phyloP scores from a whole-genome alignment of 768 basidiomycete species.

The Auricularia cornea region DNA sequence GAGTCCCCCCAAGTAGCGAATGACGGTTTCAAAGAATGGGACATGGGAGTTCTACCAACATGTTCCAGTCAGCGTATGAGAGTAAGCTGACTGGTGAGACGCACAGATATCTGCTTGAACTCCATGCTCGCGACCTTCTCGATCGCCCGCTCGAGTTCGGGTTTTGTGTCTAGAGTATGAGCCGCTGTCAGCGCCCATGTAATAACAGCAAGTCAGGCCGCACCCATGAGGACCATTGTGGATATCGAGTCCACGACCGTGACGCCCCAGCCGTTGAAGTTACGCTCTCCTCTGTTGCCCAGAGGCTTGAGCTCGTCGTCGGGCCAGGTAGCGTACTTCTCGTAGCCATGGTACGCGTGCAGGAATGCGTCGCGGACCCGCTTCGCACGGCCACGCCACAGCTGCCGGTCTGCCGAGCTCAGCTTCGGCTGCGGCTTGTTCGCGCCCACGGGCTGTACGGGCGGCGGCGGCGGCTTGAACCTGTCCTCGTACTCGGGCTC shows the following conservation, averaged over 20 bases:
- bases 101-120: conserved; percentile 32
- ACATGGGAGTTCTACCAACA: conserved; percentile 21
- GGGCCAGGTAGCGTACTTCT: conserved; percentile 44
- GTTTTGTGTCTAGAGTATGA: neutral
- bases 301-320: conserved; percentile 57
- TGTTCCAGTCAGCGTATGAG: neutral
- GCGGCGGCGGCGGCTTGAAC: too few relatives aligned
- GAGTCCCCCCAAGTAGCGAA: conserved; percentile 83
- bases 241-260: conserved; percentile 78
- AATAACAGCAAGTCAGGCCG: conserved; percentile 19
- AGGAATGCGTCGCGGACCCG: conserved; percentile 54
- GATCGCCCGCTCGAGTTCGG: conserved; percentile 61
- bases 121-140: conserved; percentile 40
- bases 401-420: neutral
- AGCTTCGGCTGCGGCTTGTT: too few relatives aligned
- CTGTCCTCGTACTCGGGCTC: neutral
- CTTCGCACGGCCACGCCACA: conserved; percentile 45
- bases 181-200: neutral
- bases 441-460: too few relatives aligned
- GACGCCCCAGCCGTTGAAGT: conserved; percentile 75
- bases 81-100: neutral
- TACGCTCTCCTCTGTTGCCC: conserved; percentile 37
- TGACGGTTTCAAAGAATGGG: conserved; percentile 79
- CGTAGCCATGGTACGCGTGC: conserved; percentile 63
- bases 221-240: conserved; percentile 75